Percentiles rank a stretch among this genome's conserved stretches.
phyloP scores from a whole-genome alignment of 108 stramenopile species.

The Skeletonema tropicum region DNA sequence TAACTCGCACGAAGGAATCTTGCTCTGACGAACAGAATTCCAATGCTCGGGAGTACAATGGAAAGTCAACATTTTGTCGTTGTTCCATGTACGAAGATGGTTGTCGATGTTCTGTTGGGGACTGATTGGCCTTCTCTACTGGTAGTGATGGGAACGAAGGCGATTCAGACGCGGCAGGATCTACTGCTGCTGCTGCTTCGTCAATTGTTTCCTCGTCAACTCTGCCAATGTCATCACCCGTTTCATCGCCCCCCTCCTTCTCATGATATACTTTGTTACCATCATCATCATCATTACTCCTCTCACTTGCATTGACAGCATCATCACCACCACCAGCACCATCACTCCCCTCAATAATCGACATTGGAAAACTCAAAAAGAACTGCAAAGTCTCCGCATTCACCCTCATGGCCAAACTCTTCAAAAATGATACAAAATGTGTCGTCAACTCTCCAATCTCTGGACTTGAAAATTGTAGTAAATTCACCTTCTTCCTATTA shows the following conservation, averaged over 20 bases:
- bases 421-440: slow-evolving; percentile 84
- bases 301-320: no score
- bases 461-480: slow-evolving; percentile 40
- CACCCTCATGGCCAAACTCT: slow-evolving; percentile 86
- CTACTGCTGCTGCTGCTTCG: neutral
- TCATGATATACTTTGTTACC: neutral
- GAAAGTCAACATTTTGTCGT: slow-evolving; percentile 64
- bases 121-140: neutral
- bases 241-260: slow-evolving; percentile 6
- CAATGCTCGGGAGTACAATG: slow-evolving; percentile 82
- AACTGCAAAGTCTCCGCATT: slow-evolving; percentile 89
- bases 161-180: neutral
- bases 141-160: neutral
- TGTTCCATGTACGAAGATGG: slow-evolving; percentile 4
- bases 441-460: slow-evolving; percentile 83
- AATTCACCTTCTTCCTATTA: slow-evolving; percentile 7
- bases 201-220: neutral
- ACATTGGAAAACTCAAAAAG: slow-evolving; percentile 71
- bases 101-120: neutral
- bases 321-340: no score
- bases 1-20: slow-evolving; percentile 86
- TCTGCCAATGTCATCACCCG: slow-evolving; percentile 22
- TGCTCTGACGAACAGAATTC: slow-evolving; percentile 84
- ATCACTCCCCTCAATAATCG: slow-evolving; percentile 3
- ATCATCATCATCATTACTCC: slow-evolving; percentile 3